These are phyloP conservation scores for Boletellus deceptivus DNA, from an alignment of 1,284 basidiomycete genomes.

Conservation along the genomic window DNA sequence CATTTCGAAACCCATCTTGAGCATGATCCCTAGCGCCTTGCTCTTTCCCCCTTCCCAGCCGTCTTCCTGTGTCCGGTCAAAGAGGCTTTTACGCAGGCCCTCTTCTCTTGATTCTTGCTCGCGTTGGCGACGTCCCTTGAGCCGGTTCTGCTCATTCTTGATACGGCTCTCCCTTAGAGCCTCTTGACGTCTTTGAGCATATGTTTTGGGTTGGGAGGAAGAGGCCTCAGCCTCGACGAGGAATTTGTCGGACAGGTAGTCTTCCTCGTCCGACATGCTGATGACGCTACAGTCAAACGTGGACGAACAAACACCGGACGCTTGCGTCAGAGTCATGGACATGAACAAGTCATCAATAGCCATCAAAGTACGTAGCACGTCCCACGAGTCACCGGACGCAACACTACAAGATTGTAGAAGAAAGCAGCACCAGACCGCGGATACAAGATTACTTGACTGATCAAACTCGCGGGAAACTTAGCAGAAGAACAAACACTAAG, in stretches of 20 bases:
- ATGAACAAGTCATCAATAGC: conserved; percentile 30
- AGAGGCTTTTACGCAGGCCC: conserved; percentile 73
- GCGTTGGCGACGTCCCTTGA: conserved; percentile 61
- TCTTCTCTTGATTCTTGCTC: conserved; percentile 76
- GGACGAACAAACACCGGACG: conserved; percentile 20
- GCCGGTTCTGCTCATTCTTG: conserved; percentile 64
- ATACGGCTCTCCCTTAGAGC: conserved; percentile 52
- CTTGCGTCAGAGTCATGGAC: conserved; percentile 1
- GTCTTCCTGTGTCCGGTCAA: conserved; percentile 71
- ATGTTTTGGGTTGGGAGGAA: conserved; percentile 50
- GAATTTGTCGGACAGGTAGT: conserved; percentile 85
- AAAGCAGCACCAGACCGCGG: conserved; percentile 54
- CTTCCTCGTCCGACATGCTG: conserved; percentile 56
- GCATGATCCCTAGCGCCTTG: conserved; percentile 83
- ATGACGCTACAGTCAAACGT: conserved; percentile 7
- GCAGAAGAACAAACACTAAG: conserved; percentile 35
- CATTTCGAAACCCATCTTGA: conserved; percentile 86
- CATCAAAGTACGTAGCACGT: conserved; percentile 34
- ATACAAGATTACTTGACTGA: conserved; percentile 33
- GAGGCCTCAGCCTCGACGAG: conserved; percentile 41
- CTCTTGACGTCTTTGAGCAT: conserved; percentile 65
- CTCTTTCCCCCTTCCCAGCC: conserved; percentile 44
- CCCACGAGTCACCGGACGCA: conserved; percentile 38
- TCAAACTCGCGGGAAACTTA: conserved; percentile 37
- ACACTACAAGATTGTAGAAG: conserved; percentile 39